A percentile compares a stretch with the other conserved stretches of the same genome.
Conservation (phyloP, 2,329 filamentous ascomycete genomes). For the Apiospora arundinis region DNA sequence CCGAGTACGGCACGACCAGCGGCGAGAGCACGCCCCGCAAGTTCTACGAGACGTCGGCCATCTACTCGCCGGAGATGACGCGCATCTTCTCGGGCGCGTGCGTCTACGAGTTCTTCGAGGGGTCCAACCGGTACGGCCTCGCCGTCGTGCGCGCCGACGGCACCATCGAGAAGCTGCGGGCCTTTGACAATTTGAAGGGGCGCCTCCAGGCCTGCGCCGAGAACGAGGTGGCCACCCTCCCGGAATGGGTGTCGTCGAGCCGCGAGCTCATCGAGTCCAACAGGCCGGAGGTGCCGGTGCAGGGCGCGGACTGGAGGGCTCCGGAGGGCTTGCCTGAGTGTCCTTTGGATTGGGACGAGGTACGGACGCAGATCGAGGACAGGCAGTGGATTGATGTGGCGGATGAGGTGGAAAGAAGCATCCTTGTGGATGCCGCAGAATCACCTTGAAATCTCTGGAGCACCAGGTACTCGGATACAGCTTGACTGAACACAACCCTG, state of each 20-base stretch:
- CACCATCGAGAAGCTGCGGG: constrained; percentile 20
- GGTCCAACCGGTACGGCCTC: constrained; percentile 52
- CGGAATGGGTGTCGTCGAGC: not conserved
- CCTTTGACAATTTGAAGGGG: constrained; percentile 27
- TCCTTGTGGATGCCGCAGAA: not conserved
- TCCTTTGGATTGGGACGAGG: constrained; percentile 31
- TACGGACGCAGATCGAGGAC: constrained; percentile 27
- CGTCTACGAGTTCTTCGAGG: constrained; percentile 67
- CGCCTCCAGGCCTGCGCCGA: constrained; percentile 13
- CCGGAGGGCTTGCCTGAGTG: constrained; percentile 21
- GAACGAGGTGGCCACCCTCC: not conserved
- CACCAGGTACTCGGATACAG: too few relatives aligned
- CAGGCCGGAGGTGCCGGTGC: constrained; percentile 25
- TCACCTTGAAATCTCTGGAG: not conserved
- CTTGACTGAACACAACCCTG: too few relatives aligned
- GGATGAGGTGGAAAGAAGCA: constrained; percentile 24
- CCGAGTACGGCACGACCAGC: constrained; percentile 72
- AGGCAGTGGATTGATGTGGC: constrained; percentile 34
- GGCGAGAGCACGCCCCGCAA: constrained; percentile 55
- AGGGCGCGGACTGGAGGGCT: constrained; percentile 11
- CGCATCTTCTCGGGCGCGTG: constrained; percentile 63
- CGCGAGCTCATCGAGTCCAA: not conserved
- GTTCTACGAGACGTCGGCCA: constrained; percentile 62
- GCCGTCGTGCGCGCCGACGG: constrained; percentile 37
- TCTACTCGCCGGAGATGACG: constrained; percentile 63